Evolutionary conservation across 2,329 filamentous ascomycete genomes (phyloP).

Genomic region (Cryphonectria parasitica): DNA sequence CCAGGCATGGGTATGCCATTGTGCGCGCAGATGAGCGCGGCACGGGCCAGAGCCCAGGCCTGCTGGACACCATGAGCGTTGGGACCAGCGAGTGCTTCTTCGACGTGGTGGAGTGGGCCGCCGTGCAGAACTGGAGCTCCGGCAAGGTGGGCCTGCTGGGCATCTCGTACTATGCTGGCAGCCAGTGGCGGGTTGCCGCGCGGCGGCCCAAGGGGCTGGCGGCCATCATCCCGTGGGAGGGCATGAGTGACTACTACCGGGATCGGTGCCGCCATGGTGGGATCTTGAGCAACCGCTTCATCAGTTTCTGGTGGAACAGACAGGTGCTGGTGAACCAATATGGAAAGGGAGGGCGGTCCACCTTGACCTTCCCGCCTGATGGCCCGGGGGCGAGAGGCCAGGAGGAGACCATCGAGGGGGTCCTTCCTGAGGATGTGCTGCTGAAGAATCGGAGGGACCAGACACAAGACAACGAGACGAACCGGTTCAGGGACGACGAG

Average conservation of each 20-base stretch:
- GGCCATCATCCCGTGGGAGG: slow-evolving; percentile 56
- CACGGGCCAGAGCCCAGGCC: slow-evolving; percentile 50
- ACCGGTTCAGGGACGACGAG: slow-evolving; percentile 62
- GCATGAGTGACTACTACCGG: slow-evolving; percentile 58
- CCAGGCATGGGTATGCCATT: slow-evolving; percentile 55
- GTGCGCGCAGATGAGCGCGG: slow-evolving; percentile 58
- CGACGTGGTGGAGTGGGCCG: slow-evolving; percentile 54
- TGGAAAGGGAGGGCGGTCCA: slow-evolving; percentile 48
- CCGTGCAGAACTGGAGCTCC: slow-evolving; percentile 50
- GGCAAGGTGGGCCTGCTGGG: slow-evolving; percentile 54
- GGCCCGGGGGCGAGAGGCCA: slow-evolving; percentile 37
- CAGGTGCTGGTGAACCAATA: slow-evolving; percentile 73
- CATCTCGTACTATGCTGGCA: slow-evolving; percentile 51
- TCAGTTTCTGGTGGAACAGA: slow-evolving; percentile 68
- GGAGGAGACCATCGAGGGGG: slow-evolving; percentile 61
- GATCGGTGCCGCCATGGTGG: slow-evolving; percentile 65
- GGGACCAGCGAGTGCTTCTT: slow-evolving; percentile 53
- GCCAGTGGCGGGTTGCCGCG: slow-evolving; percentile 54
- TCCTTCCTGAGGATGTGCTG: slow-evolving; percentile 57
- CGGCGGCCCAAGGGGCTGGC: slow-evolving; percentile 50
- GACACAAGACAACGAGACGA: slow-evolving; percentile 49
- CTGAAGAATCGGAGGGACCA: slow-evolving; percentile 53
- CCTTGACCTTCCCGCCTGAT: slow-evolving; percentile 37
- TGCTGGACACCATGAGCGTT: slow-evolving; percentile 54
- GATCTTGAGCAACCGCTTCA: slow-evolving; percentile 62